A percentile compares a stretch with the other conserved stretches of the same genome.
Conservation (phyloP, 768 basidiomycete species). For the Cubamyces sp. region DNA sequence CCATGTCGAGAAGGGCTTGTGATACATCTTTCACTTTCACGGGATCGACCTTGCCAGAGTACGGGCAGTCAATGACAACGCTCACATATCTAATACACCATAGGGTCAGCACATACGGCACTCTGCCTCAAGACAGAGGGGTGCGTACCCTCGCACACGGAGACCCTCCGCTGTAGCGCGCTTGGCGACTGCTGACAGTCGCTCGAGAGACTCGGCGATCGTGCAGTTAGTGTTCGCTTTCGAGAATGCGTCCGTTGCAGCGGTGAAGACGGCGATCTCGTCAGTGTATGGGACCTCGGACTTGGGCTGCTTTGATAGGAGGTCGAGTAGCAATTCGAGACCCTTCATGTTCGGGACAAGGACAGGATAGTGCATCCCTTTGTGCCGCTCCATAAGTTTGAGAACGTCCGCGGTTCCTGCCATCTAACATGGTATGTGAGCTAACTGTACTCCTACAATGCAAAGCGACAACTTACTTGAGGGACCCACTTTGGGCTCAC, state of each 20-base stretch:
- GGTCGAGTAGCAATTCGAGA: conserved; percentile 63
- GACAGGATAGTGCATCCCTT: conserved; percentile 72
- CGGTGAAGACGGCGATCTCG: conserved; percentile 89
- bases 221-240: conserved; percentile 84
- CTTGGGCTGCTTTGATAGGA: conserved; percentile 46
- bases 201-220: conserved; percentile 67
- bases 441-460: not conserved
- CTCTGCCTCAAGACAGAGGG: conserved; percentile 41
- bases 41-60: conserved; percentile 75
- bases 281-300: conserved; percentile 58
- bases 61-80: conserved; percentile 84
- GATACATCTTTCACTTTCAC: conserved; percentile 69
- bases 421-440: conserved; percentile 57
- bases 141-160: conserved; percentile 71
- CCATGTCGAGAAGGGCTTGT: conserved; percentile 79
- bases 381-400: conserved; percentile 52
- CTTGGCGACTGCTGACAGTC: conserved; percentile 62
- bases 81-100: conserved; percentile 72
- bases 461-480: conserved; percentile 55
- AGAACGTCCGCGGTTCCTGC: conserved; percentile 82
- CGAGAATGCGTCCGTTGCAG: conserved; percentile 86
- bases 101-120: not conserved
- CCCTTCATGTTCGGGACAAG: conserved; percentile 83
- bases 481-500: conserved; percentile 95
- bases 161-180: conserved; percentile 64